phyloP scores from a whole-genome alignment of 306 rosid species.

The Fragaria vesca region DNA sequence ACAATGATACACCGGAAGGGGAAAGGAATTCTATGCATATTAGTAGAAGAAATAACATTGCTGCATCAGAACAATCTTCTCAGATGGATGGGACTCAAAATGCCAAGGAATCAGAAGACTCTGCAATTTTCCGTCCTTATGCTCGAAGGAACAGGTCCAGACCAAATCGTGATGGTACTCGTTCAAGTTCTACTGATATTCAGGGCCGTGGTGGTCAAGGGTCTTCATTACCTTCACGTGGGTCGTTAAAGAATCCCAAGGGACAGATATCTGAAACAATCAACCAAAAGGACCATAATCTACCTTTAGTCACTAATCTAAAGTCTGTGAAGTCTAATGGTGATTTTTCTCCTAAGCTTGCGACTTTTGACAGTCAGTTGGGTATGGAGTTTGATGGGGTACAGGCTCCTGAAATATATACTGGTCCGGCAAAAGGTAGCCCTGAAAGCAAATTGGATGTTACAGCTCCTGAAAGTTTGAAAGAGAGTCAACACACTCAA shows the following conservation, averaged over 20 bases:
- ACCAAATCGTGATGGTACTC: constrained; percentile 73
- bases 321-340: constrained; percentile 72
- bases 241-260: constrained; percentile 58
- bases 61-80: constrained; percentile 87
- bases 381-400: constrained; percentile 51
- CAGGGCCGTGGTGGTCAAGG: constrained; percentile 38
- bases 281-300: constrained; percentile 56
- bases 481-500: constrained; percentile 40
- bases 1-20: constrained; percentile 62
- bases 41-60: constrained; percentile 52
- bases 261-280: constrained; percentile 46
- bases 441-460: constrained; percentile 55
- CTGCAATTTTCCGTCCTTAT: constrained; percentile 89
- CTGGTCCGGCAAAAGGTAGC: constrained; percentile 36
- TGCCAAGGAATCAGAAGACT: constrained; percentile 90
- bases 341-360: constrained; percentile 41
- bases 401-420: constrained; percentile 33
- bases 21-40: constrained; percentile 60
- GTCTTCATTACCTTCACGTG: constrained; percentile 44
- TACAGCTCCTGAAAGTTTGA: constrained; percentile 33
- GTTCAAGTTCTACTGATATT: constrained; percentile 39
- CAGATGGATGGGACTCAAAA: constrained; percentile 78
- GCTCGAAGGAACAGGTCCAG: constrained; percentile 94
- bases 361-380: constrained; percentile 40
- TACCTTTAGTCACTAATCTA: constrained; percentile 51